Conservation (phyloP, 2,329 filamentous ascomycete species). For the Diplodia intermedia region DNA sequence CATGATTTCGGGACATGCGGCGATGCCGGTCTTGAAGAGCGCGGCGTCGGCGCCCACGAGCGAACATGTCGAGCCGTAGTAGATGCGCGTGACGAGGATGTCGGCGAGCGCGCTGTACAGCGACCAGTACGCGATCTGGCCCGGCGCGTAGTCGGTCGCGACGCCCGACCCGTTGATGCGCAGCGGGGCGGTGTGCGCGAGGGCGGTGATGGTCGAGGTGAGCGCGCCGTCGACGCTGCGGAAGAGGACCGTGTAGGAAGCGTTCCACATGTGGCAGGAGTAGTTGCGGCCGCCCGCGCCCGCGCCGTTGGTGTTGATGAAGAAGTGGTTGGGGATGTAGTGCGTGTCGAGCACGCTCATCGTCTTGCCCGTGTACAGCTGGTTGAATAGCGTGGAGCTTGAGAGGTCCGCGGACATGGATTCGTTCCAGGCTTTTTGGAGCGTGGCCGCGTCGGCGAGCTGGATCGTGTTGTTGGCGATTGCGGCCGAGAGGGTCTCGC, state of each 20-base stretch:
- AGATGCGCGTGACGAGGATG: neutral
- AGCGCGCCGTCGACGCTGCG: neutral
- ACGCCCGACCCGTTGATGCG: neutral
- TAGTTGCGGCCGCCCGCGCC: neutral
- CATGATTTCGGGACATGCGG: neutral
- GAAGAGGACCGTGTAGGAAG: neutral
- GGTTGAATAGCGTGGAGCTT: neutral
- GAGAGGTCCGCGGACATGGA: neutral
- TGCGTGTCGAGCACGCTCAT: neutral
- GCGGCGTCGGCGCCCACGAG: neutral
- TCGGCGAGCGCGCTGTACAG: neutral
- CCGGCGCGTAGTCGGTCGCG: neutral
- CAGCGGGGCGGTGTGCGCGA: neutral
- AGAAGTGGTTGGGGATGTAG: neutral
- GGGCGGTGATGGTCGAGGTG: neutral
- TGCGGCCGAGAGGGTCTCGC: neutral
- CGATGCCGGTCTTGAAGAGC: neutral
- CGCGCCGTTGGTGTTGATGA: neutral
- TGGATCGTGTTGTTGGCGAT: neutral
- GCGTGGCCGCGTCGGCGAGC: neutral
- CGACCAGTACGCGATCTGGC: neutral
- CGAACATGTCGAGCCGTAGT: neutral
- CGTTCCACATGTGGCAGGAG: constrained; percentile 14
- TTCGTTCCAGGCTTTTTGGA: neutral
- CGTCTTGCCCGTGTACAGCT: neutral